These are phyloP conservation scores for Cucurbita pepo DNA, from an alignment of 306 rosid genomes.

Conservation along the genomic window DNA sequence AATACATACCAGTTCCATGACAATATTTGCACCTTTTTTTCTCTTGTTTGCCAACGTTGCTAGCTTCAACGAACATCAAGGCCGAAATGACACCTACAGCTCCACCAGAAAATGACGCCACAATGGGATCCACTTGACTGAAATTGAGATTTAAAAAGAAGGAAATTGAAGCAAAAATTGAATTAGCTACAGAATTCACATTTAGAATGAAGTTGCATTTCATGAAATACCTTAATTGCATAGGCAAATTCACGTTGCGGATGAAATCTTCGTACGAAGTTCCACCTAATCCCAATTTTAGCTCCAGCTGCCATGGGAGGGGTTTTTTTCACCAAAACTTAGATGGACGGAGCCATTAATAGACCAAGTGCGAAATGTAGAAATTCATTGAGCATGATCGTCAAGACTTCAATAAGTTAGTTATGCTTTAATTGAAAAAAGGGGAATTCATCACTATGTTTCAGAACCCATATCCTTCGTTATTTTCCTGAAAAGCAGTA, in stretches of 20 bases:
- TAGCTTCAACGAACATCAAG: constrained; percentile 84
- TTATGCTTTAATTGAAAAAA: not conserved
- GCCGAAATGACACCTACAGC: constrained; percentile 93
- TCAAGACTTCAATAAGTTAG: not conserved
- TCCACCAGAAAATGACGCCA: constrained; percentile 95
- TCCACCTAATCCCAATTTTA: constrained; percentile 84
- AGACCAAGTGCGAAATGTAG: not conserved
- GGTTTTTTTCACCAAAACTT: not conserved
- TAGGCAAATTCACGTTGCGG: constrained; percentile 71
- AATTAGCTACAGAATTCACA: not conserved
- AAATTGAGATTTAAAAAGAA: constrained; percentile 12
- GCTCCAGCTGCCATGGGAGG: constrained; percentile 56
- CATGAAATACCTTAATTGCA: constrained; percentile 56
- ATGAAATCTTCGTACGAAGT: constrained; percentile 93
- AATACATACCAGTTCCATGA: constrained; percentile 60
- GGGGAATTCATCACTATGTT: not conserved
- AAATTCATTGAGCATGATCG: not conserved
- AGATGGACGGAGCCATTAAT: not conserved
- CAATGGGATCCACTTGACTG: constrained; percentile 97
- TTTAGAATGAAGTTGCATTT: not conserved
- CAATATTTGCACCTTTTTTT: constrained; percentile 90
- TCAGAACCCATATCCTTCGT: not conserved
- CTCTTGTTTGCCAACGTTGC: constrained; percentile 87
- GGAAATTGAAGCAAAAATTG: not conserved
- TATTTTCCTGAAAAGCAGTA: not conserved